Base-by-base conservation (phyloP, 1,284 basidiomycete species). In the Austroboletus rostrupii region DNA sequence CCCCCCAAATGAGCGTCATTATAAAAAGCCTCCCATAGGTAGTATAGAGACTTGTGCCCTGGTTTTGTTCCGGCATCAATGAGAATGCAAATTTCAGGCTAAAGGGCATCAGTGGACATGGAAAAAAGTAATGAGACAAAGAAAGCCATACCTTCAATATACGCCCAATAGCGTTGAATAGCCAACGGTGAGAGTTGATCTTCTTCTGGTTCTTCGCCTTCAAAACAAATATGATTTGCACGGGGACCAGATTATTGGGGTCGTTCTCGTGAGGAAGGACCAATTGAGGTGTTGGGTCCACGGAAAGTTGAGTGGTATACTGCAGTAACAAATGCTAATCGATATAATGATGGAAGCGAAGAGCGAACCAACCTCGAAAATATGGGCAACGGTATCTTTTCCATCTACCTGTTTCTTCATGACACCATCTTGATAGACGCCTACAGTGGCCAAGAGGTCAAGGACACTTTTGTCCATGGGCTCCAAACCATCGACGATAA, bases 121-220 rank as follows among this genome's bases (percentile, higher is more conserved):
- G 10, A 13, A 32, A 9, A 38, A 45, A 35, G 61, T 70, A 37
- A 35, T 0, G 5, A 13, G 7, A 29, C 12, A 28, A n/a, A 6
- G 19, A 17, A 31, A 3, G 11, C 19, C 33, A 3, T 52, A 85
- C 87, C 59, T 90, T 75, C 45, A 97, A 72, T 61, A 91, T 89
- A 56, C 78, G 81, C 0, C 93, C 95, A 48, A 99, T 86, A 8
- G 92, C 96, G 62, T 98, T 97, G 79, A 99, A 99, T 29, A 99
- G 78, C 96, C 96, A 99, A 45, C 96, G 85, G 69, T 95, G 92
- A 54, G 88, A 92, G 65, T 96, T 97, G 73, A 97, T 96, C 76
- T 97, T 97, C 77, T 97, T 97, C 65, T 93, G 87, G 70, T 98
- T 98, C 75, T 97, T 92, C 32, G 93, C 92, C 72, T 98, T 98